Evolutionary conservation across 495 filamentous ascomycete species (phyloP).

Genomic region (Tuber indicum): DNA sequence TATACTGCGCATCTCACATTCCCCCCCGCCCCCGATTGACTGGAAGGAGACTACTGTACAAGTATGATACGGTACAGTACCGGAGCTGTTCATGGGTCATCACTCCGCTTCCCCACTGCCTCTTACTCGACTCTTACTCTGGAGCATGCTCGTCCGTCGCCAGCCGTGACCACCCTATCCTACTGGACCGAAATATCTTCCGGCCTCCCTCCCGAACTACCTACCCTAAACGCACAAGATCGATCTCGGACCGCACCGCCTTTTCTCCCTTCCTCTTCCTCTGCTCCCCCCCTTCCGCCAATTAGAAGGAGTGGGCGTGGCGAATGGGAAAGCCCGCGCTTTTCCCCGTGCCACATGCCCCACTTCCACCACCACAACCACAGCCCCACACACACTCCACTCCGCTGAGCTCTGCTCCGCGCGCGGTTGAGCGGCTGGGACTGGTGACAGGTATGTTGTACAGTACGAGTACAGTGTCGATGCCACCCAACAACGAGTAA

Average conservation of each 20-base stretch:
- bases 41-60: not conserved
- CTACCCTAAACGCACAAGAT: not conserved
- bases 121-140: not conserved
- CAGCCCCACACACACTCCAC: not conserved
- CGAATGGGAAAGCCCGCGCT: not conserved
- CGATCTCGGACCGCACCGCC: not conserved
- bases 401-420: not conserved
- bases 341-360: not conserved
- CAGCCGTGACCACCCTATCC: not conserved
- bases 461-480: not conserved
- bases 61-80: not conserved
- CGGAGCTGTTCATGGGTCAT: not conserved
- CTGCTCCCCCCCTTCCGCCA: too few relatives aligned
- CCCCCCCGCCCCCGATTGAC: not conserved
- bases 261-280: not conserved
- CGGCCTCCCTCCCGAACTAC: not conserved
- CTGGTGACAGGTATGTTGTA: not conserved
- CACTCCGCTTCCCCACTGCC: not conserved
- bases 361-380: not conserved
- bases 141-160: not conserved
- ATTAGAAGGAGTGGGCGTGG: not conserved
- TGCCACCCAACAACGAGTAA: not conserved
- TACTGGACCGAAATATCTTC: not conserved
- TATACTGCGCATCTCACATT: not conserved
- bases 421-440: not conserved